Evolutionary conservation across 2,329 filamentous ascomycete species (phyloP).

Genomic region (Hypoxylon sp.): DNA sequence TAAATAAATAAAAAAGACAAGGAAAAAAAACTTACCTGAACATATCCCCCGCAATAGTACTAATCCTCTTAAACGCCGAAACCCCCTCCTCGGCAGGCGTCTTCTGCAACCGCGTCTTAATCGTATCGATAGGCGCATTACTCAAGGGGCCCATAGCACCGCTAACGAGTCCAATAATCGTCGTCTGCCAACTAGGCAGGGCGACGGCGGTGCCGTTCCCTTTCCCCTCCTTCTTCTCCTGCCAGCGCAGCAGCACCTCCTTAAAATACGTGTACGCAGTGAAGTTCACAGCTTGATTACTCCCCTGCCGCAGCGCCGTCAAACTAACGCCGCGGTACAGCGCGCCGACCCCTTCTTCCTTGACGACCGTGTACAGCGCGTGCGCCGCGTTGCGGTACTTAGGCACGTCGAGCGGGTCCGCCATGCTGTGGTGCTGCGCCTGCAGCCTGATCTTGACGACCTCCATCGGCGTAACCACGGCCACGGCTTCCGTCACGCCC

Average conservation of each 20-base stretch:
- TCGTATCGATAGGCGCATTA: slow-evolving; percentile 98
- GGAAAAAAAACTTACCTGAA: slow-evolving; percentile 72
- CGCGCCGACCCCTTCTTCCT: slow-evolving; percentile 89
- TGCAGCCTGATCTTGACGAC: slow-evolving; percentile 99
- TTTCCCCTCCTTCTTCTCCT: slow-evolving; percentile 70
- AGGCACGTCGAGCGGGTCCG: slow-evolving; percentile 93
- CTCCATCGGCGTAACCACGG: slow-evolving; percentile 98
- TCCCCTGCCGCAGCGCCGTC: slow-evolving; percentile 93
- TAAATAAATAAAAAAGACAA: not conserved
- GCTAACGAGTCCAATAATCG: slow-evolving; percentile 88
- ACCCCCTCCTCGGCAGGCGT: slow-evolving; percentile 86
- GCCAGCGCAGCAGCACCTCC: slow-evolving; percentile 78
- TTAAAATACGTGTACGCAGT: slow-evolving; percentile 97
- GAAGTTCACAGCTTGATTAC: slow-evolving; percentile 99
- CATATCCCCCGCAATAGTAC: slow-evolving; percentile 84
- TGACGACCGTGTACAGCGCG: slow-evolving; percentile 86
- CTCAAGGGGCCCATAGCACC: slow-evolving; percentile 96
- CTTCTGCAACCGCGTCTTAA: slow-evolving; percentile 97
- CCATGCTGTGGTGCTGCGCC: slow-evolving; percentile 98
- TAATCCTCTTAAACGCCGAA: slow-evolving; percentile 84
- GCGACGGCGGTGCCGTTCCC: slow-evolving; percentile 56
- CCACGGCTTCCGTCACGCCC: slow-evolving; percentile 95
- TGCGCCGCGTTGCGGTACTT: slow-evolving; percentile 97
- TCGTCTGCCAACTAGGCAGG: slow-evolving; percentile 91
- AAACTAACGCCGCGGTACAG: slow-evolving; percentile 94